A percentile compares a stretch with the other conserved stretches of the same genome.
phyloP scores from a whole-genome alignment of 108 stramenopile genomes.

The Pseudonitzschia pungens region DNA sequence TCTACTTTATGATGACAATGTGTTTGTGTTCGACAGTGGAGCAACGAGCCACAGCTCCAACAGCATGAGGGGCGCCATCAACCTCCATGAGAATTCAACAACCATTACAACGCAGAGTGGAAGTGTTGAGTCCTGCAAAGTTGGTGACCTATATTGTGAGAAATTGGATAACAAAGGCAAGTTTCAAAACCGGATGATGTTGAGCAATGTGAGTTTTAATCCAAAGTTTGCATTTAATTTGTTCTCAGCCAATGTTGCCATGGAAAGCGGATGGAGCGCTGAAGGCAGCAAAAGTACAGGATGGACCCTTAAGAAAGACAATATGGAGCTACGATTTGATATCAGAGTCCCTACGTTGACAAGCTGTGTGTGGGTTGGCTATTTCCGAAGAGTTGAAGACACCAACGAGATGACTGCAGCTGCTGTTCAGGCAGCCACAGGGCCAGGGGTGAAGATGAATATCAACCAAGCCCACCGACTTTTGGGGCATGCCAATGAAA shows the following conservation, averaged over 20 bases:
- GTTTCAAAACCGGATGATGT: background rate
- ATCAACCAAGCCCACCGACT: background rate
- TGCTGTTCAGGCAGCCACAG: background rate
- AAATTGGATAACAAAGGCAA: background rate
- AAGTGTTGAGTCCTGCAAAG: background rate
- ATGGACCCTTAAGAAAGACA: background rate
- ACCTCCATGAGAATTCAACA: background rate
- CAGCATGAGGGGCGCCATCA: background rate
- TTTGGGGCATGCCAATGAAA: background rate
- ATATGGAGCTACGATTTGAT: background rate
- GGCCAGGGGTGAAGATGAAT: background rate
- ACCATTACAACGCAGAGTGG: background rate
- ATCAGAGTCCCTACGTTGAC: background rate
- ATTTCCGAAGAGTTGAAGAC: background rate
- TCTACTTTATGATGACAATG: background rate
- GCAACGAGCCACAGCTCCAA: background rate
- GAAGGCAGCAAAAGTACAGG: background rate
- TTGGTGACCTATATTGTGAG: background rate
- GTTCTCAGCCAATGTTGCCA: background rate
- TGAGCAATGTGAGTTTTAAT: background rate
- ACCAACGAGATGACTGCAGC: background rate
- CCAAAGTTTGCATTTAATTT: background rate
- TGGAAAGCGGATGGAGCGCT: background rate
- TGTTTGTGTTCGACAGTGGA: background rate
- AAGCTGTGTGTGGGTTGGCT: conserved; percentile 3